phyloP scores from a whole-genome alignment of 495 filamentous ascomycete species.

The Lepraria neglecta region DNA sequence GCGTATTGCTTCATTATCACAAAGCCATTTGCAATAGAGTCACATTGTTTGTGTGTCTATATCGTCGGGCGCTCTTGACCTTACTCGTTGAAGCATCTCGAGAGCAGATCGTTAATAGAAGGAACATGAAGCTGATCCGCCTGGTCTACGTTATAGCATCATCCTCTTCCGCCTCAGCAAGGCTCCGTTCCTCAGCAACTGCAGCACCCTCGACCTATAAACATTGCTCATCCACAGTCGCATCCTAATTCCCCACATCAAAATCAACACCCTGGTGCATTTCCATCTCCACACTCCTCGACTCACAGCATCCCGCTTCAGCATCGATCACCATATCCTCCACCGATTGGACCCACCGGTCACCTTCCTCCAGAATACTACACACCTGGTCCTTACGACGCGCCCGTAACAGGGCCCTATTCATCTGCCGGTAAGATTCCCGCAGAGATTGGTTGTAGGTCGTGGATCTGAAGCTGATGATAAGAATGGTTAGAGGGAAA shows the following conservation, averaged over 20 bases:
- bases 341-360: constrained; percentile 41
- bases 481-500: constrained; percentile 54
- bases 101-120: background rate
- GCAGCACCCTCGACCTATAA: constrained; percentile 58
- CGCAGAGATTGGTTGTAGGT: constrained; percentile 1
- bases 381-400: constrained; percentile 67
- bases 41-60: constrained; percentile 1
- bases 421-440: constrained; percentile 65
- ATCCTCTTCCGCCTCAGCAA: constrained; percentile 37
- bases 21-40: background rate
- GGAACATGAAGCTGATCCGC: constrained; percentile 26
- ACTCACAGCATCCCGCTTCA: constrained; percentile 40
- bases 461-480: constrained; percentile 20
- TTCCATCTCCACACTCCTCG: constrained; percentile 48
- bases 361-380: constrained; percentile 64
- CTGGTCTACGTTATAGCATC: constrained; percentile 38
- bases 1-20: constrained; percentile 1
- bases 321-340: constrained; percentile 47
- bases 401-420: constrained; percentile 62
- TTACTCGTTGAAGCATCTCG: background rate
- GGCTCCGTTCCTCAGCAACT: constrained; percentile 49
- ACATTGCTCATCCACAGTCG: constrained; percentile 59
- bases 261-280: constrained; percentile 51
- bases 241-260: constrained; percentile 45
- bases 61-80: background rate